Evolutionary conservation across 176 grass and related monocot species (phyloP), one percentile per base, ranked within the genome.

Genomic region (Ensete glaucum): DNA sequence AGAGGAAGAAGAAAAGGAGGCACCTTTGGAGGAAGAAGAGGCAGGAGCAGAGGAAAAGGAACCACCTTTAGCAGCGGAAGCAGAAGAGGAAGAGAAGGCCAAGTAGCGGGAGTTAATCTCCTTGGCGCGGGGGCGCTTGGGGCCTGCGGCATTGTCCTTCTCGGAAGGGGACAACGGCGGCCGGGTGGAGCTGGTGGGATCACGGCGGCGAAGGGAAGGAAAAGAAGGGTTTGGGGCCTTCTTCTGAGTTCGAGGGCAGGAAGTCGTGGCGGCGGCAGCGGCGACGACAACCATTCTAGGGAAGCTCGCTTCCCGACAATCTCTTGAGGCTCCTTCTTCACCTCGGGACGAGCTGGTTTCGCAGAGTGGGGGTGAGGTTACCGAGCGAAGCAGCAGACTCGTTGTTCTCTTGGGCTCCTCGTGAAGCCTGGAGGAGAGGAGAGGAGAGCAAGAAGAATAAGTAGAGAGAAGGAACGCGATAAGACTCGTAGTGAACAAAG

Each of bases 101-200:
- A 83, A 77, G 82, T 85, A 85, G 74, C 90, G 85, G 69, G 83
- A 87, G 63, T 73, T 29, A 75, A 88, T 85, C 49, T 55, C 49
- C 75, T 92, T 85, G 21, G 75, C 12, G 51, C 62, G 81, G 69
- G 81, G 76, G 68, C 62, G 50, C 24, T 86, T 84, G 80, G 53
- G 72, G 74, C 62, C 73, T 15, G 77, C 27, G 64, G 73, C 11
- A 78, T 77, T 53, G 75, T 71, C 73, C 63, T 79, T 74, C 66
- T 88, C 64, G 87, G 84, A 6, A 62, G 77, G 26, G 43, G 56
- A 27, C 9, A 73, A 20, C 27, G 55, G 69, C n/a, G 21, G 55
- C 8, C 55, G 58, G 25, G 73, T 56, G n/a, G 58, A 48, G 73
- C 23, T 73, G 29, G 53, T 55, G 76, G 86, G 86, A 92, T 88